Evolutionary conservation across 1,284 basidiomycete species (phyloP).

Genomic region (Leccinum solheimii): DNA sequence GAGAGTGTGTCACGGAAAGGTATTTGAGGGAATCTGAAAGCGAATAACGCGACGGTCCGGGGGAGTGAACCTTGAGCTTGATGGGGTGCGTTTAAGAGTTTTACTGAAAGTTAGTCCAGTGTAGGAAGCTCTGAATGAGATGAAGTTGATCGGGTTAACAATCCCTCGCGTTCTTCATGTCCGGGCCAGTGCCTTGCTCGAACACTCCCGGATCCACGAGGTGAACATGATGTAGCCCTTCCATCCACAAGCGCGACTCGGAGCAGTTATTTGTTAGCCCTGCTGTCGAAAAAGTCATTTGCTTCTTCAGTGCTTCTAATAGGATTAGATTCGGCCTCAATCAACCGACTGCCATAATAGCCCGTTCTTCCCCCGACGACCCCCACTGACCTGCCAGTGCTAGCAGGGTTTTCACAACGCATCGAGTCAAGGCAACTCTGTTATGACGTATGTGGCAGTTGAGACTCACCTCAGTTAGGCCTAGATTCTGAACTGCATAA

Average conservation of each 20-base stretch:
- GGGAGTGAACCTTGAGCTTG: not conserved
- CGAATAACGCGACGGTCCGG: conserved; percentile 21
- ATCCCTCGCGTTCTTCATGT: conserved; percentile 1
- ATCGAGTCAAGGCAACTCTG: not conserved
- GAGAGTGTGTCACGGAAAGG: conserved; percentile 3
- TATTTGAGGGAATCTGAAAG: conserved; percentile 32
- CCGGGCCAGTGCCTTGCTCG: not conserved
- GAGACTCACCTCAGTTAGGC: not conserved
- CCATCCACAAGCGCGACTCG: not conserved
- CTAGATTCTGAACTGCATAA: not conserved
- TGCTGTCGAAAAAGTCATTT: not conserved
- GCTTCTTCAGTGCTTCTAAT: not conserved
- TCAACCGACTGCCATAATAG: not conserved
- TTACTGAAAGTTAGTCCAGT: not conserved
- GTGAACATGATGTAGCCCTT: not conserved
- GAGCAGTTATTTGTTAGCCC: not conserved
- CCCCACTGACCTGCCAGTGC: not conserved
- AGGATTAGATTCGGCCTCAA: not conserved
- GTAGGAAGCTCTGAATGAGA: conserved; percentile 7
- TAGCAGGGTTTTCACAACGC: not conserved
- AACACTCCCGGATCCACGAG: not conserved
- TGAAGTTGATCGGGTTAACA: conserved; percentile 4
- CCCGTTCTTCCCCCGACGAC: not conserved
- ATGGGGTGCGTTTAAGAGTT: conserved; percentile 2
- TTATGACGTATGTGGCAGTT: not conserved